Evolutionary conservation across 2,329 filamentous ascomycete species (phyloP), one percentile per base, ranked within the genome.

Genomic region (Herpomyces periplanetae): DNA sequence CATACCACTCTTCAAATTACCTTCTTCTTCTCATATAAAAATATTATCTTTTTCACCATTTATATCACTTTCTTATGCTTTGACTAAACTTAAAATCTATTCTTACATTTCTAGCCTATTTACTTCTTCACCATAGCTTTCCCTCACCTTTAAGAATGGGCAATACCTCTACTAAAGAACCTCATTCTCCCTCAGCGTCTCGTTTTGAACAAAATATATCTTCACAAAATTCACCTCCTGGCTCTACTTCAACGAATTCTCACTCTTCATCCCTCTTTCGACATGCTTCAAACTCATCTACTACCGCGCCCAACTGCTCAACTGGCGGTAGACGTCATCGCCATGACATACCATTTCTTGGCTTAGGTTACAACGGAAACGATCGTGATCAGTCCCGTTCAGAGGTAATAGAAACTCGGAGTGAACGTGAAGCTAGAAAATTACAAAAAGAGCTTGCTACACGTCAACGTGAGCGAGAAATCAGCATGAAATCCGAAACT

Each of bases 401-500:
- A 29, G 41, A 47, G 16, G 60, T 69, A 22, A 54, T 68, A 23
- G 75, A 91, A 41, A 88, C 71, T 4, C 73, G 62, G 33, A 66
- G 75, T 29, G 80, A 91, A 40, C 54, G 69, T 16, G 80, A 96
- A 35, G 69, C 69, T 9, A 52, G 75, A 25, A 64, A 61, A 25
- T 42, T 69, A 21, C 75, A 88, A 36, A 63, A 58, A 31, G 75
- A 91, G 36, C 57, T 68, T 17, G 44, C 51, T 8, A 48, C 53
- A 14, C 50, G 80, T 22, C 40, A 62, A 16, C 69, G 69, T 35
- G 80, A 96, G 36, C 55, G 80, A 18, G 73, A 87, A 37, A 52
- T 64, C 27, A 96, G 80, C 33, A 57, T 91, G 42, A 58, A 49
- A 26, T 73, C 88, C 30, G 80, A 96, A 34, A 57, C 73, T 35